Percentiles rank a stretch among this genome's conserved stretches.
Evolutionary conservation across 257 asterid species (phyloP).

Genomic region (Solanum tacnaense): DNA sequence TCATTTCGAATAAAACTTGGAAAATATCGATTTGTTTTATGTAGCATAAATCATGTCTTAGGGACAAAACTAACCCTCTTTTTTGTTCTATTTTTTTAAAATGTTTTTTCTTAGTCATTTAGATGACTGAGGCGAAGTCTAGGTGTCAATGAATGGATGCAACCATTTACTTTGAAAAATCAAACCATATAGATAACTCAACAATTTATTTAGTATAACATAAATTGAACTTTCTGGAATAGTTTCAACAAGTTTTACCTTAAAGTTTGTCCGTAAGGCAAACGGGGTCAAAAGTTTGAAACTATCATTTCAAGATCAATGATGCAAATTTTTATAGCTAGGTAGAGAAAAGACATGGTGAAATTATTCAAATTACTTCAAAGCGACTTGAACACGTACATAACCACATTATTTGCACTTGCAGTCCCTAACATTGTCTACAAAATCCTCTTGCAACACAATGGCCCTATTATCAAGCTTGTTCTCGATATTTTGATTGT

Average conservation of each 20-base stretch:
- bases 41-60: background rate
- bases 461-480: background rate
- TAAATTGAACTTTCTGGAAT: background rate
- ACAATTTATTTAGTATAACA: background rate
- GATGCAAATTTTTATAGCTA: background rate
- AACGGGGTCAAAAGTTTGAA: background rate
- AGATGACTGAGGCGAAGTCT: background rate
- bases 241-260: background rate
- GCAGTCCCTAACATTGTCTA: background rate
- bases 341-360: background rate
- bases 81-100: background rate
- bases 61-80: background rate
- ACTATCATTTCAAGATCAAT: background rate
- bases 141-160: background rate
- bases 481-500: background rate
- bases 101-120: background rate
- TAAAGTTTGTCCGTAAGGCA: background rate
- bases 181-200: background rate
- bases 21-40: background rate
- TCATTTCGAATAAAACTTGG: background rate
- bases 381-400: background rate
- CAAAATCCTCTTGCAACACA: background rate
- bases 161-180: background rate
- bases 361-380: background rate
- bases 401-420: background rate